Evolutionary conservation across 1,284 basidiomycete genomes (phyloP).

Genomic region (Apiotrichum laibachii): DNA sequence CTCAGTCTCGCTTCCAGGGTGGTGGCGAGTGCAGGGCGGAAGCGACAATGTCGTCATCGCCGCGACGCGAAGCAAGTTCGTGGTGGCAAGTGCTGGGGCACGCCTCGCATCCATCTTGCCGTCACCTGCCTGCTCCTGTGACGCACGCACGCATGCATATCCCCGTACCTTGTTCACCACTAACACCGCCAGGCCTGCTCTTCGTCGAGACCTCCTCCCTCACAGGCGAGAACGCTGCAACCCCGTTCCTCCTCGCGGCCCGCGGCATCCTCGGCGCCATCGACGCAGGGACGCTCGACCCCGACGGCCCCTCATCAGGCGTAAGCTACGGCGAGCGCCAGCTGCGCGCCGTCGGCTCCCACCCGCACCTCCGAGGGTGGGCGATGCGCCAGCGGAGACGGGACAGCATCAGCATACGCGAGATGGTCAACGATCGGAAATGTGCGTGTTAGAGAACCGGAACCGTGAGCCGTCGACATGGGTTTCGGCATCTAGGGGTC

Average conservation of each 20-base stretch:
- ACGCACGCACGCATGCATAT: not conserved
- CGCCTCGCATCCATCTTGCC: too few relatives aligned
- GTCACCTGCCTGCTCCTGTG: too few relatives aligned
- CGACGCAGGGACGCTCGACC: conserved; percentile 85
- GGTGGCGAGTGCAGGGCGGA: too few relatives aligned
- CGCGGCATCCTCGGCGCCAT: conserved; percentile 89
- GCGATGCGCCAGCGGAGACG: conserved; percentile 9
- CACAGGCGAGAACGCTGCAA: conserved; percentile 88
- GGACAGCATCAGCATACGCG: conserved; percentile 22
- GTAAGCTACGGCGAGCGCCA: conserved; percentile 95
- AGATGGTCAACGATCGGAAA: conserved; percentile 16
- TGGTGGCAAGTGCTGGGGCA: too few relatives aligned
- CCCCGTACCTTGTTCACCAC: not conserved
- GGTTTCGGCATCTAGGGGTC: too few relatives aligned
- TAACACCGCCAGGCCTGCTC: conserved; percentile 64
- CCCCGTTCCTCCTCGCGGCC: conserved; percentile 87
- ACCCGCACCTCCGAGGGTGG: conserved; percentile 8
- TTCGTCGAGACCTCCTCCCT: conserved; percentile 91
- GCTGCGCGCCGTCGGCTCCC: conserved; percentile 66
- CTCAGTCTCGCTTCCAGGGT: too few relatives aligned
- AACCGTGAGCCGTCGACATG: not conserved
- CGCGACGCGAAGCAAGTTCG: too few relatives aligned
- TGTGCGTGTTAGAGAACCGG: conserved; percentile 13
- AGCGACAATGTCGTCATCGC: too few relatives aligned
- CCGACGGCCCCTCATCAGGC: conserved; percentile 87